Conservation (phyloP, 139 green algal genomes). For the Coelastrella sp. region DNA sequence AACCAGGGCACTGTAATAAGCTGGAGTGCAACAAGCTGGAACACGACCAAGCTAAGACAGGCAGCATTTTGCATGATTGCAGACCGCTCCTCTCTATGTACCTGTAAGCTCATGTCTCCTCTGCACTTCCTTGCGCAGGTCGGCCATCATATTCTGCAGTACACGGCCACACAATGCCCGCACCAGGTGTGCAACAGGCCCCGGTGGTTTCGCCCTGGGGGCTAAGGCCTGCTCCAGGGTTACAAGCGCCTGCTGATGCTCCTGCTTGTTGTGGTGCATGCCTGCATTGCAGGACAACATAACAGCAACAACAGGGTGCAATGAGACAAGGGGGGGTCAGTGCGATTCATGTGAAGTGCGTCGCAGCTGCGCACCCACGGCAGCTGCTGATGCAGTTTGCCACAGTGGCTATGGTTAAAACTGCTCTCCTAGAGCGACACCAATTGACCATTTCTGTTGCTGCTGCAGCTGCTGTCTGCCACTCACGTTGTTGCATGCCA, state of each 20-base stretch:
- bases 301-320: not conserved
- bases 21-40: not conserved
- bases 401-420: not conserved
- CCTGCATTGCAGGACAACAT: constrained; percentile 7
- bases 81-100: not conserved
- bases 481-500: not conserved
- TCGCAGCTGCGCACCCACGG: too few relatives aligned
- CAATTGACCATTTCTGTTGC: not conserved
- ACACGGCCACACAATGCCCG: constrained; percentile 41
- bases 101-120: not conserved
- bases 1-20: too few relatives aligned
- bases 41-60: not conserved
- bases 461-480: constrained; percentile 15
- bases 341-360: not conserved
- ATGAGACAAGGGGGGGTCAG: not conserved
- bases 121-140: constrained; percentile 22
- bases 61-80: not conserved
- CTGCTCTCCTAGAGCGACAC: not conserved
- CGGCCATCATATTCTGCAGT: constrained; percentile 49
- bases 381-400: not conserved
- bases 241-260: constrained; percentile 17
- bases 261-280: not conserved
- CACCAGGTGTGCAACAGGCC: constrained; percentile 38
- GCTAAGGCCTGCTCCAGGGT: constrained; percentile 48
- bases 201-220: constrained; percentile 4